Evolutionary conservation across 176 grass and related monocot species (phyloP).

Genomic region (Rhipidocladum racemiflorum): DNA sequence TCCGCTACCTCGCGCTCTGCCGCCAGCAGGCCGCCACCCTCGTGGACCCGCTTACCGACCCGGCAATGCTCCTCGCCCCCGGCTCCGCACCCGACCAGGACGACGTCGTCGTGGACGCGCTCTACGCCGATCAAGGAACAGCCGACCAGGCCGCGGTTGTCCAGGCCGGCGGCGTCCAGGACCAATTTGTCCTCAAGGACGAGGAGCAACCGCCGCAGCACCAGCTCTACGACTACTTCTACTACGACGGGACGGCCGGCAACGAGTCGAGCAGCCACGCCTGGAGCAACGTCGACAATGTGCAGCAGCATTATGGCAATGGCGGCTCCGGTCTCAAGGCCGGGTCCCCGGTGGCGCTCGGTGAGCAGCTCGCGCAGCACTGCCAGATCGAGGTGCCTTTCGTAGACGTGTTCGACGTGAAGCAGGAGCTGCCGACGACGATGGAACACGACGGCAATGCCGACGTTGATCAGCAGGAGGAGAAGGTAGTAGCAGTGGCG

Average conservation of each 20-base stretch:
- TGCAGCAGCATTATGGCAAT: neutral
- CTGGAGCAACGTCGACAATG: neutral
- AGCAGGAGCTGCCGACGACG: neutral
- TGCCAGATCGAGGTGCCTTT: conserved; percentile 29
- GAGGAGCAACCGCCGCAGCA: neutral
- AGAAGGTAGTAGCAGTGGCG: neutral
- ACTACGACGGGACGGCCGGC: conserved; percentile 10
- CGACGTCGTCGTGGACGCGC: neutral
- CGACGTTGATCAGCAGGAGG: neutral
- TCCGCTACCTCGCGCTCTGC: conserved; percentile 8
- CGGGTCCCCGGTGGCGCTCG: neutral
- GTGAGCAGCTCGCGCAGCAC: conserved; percentile 21
- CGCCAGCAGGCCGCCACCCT: neutral
- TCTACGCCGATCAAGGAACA: conserved; percentile 21
- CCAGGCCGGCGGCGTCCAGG: neutral
- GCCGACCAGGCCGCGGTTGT: neutral
- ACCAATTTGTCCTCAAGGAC: neutral
- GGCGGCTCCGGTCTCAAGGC: neutral
- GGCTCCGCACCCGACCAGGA: neutral
- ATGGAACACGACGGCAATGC: neutral
- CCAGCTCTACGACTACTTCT: conserved; percentile 32
- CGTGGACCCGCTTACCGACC: neutral
- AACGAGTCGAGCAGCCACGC: conserved; percentile 14
- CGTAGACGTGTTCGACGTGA: conserved; percentile 1
- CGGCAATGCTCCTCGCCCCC: neutral